A percentile compares a stretch with the other conserved stretches of the same genome.
Conservation (phyloP, 2,329 filamentous ascomycete species). For the Exophiala spinifera region DNA sequence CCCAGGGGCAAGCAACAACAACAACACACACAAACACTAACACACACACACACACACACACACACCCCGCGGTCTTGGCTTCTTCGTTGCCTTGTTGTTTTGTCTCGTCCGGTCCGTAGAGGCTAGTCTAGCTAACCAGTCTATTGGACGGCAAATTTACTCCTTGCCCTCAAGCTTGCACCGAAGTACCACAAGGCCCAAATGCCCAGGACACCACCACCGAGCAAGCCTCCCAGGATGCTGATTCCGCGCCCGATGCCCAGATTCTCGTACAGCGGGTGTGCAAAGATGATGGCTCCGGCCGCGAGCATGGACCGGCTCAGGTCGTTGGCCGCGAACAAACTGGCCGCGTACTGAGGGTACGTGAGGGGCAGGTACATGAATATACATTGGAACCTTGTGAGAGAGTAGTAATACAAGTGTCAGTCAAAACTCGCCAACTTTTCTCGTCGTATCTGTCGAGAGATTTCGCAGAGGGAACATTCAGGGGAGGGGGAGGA, state of each 20-base stretch:
- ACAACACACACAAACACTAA: no score
- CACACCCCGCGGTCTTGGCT: no score
- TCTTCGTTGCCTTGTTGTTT: no score
- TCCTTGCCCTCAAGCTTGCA: constrained; percentile 53
- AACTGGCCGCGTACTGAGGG: constrained; percentile 28
- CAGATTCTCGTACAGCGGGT: constrained; percentile 36
- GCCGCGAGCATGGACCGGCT: constrained; percentile 33
- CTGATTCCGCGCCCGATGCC: constrained; percentile 35
- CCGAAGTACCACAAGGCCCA: constrained; percentile 59
- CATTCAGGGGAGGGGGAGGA: no score
- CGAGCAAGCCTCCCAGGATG: constrained; percentile 37
- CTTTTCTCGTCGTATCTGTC: constrained; percentile 2
- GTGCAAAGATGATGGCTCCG: constrained; percentile 38
- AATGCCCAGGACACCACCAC: constrained; percentile 52
- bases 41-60: no score
- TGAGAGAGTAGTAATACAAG: neutral
- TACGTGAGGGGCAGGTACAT: constrained; percentile 30
- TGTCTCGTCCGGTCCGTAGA: neutral
- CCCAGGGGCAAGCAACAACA: no score
- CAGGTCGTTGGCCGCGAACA: constrained; percentile 33
- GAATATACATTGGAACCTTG: constrained; percentile 30
- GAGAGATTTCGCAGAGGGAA: neutral
- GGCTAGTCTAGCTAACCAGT: no score
- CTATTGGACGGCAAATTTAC: constrained; percentile 46
- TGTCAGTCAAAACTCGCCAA: neutral